phyloP scores from a whole-genome alignment of 352 stramenopile genomes.

The Phytophthora ramorum region DNA sequence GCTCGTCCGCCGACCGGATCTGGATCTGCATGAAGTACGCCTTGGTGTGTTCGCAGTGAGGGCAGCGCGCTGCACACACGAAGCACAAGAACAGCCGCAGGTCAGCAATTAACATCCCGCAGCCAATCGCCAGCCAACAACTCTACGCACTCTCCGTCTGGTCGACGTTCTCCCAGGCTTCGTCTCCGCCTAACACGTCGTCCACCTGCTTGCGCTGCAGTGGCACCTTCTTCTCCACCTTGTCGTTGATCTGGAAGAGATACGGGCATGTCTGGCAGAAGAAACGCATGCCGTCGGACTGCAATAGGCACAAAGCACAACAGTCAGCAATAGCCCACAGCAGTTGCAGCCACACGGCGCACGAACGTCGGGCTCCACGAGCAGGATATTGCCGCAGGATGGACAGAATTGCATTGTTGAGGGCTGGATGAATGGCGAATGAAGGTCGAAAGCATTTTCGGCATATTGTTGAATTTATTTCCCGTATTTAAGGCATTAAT shows the following conservation, averaged over 20 bases:
- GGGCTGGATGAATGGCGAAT: neutral
- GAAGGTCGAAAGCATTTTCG: too few relatives aligned
- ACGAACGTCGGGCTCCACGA: constrained; percentile 87
- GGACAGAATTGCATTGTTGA: constrained; percentile 89
- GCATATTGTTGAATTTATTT: neutral
- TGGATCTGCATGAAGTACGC: constrained; percentile 99
- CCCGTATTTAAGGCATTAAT: too few relatives aligned
- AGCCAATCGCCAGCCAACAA: neutral
- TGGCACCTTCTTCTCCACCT: constrained; percentile 90
- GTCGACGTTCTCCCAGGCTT: constrained; percentile 99
- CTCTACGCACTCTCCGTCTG: constrained; percentile 90
- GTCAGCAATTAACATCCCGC: neutral
- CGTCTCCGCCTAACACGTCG: constrained; percentile 97
- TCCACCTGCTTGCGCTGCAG: constrained; percentile 98
- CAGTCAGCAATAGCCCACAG: constrained; percentile 5
- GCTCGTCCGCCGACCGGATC: constrained; percentile 98
- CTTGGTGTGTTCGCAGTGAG: constrained; percentile 94
- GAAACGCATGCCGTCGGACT: constrained; percentile 91
- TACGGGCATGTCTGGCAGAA: constrained; percentile 92
- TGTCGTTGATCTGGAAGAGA: constrained; percentile 89
- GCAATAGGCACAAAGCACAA: neutral
- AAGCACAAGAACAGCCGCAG: neutral
- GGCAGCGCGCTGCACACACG: constrained; percentile 84
- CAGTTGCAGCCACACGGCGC: neutral
- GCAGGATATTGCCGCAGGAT: constrained; percentile 90